phyloP scores from a whole-genome alignment of 108 stramenopile species.

The Poteriospumella lacustris region DNA sequence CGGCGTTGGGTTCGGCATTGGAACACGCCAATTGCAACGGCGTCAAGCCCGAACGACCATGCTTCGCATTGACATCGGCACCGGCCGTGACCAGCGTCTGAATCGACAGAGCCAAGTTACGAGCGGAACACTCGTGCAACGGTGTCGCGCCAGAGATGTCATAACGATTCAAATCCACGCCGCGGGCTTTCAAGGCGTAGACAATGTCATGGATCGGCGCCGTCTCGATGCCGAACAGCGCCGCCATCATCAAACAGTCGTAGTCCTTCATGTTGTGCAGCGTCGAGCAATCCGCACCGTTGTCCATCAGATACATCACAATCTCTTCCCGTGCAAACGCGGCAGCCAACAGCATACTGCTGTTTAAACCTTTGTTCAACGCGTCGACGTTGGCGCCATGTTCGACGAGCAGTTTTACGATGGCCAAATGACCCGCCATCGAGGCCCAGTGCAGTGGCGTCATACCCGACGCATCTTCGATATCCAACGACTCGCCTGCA shows the following conservation, averaged over 20 bases:
- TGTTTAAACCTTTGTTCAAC: slow-evolving; percentile 20
- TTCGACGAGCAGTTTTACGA: background rate
- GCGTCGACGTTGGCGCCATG: slow-evolving; percentile 1
- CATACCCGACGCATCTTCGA: slow-evolving; percentile 17
- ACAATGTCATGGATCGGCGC: background rate
- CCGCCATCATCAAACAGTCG: slow-evolving; percentile 12
- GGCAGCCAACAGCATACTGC: slow-evolving; percentile 7
- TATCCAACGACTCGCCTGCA: background rate
- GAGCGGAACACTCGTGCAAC: slow-evolving; percentile 19
- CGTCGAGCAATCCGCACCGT: background rate
- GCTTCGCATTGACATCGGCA: slow-evolving; percentile 27
- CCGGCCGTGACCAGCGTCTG: slow-evolving; percentile 2
- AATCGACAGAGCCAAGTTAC: background rate
- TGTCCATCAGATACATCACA: background rate
- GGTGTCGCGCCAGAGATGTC: slow-evolving; percentile 10
- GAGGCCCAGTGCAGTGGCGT: slow-evolving; percentile 24
- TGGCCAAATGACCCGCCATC: background rate
- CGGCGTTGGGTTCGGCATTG: background rate
- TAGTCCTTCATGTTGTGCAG: slow-evolving; percentile 10
- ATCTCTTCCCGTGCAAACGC: background rate
- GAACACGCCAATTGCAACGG: slow-evolving; percentile 26
- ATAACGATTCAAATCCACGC: background rate
- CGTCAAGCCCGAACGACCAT: slow-evolving; percentile 27
- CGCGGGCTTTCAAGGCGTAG: background rate
- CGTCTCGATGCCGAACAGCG: background rate